Base-by-base conservation (phyloP, 164 flowering plant genomes). In the Santalum album region DNA sequence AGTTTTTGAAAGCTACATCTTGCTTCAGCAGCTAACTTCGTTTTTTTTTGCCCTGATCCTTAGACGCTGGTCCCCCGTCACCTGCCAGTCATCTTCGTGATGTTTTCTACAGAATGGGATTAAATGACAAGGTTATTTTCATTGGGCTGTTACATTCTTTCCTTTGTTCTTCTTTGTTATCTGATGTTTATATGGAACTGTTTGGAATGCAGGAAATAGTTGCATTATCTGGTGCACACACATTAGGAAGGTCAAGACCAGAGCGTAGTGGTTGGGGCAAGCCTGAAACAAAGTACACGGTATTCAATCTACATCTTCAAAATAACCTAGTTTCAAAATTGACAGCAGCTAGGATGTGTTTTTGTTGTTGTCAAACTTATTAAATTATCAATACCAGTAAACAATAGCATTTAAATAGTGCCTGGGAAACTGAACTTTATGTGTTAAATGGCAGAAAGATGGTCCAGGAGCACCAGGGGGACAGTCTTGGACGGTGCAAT, bases 251-350 rank as follows among this genome's bases (percentile, higher is more conserved):
- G 72, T 74, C 99, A 36, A 83, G 96, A 69, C 97, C 97, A 50
- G 97, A 94, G 6, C 95, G 99, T 43, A 94, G 99, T 74, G 99
- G 99, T 51, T 90, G 96, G 97, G 99, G 99, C 60, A 89, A 89
- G 72, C 92, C 96, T 48, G 95, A 79, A 68, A 85, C 99, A 7
- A 90, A 86, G 67, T 90, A 94, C 54, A 94, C 99, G 75, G 99
- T 94, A 84, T 48, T 10, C 29, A n/a, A 51, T 18, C 34, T 32
- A 17, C 44, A 6, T 39, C 16, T 27, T 53, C n/a, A 29, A 32
- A 42, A 2, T 42, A 42, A 17, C 17, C 17, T 14, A 38, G 14
- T 38, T 38, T 15, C 17, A 11, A 3, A 38, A 38, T 3, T 15
- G 17, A 38, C 42, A 38, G 17, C 42, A 38, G 42, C 17, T 11